Evolutionary conservation across 108 stramenopile species (phyloP).

Genomic region (Skeletonema menzelii): DNA sequence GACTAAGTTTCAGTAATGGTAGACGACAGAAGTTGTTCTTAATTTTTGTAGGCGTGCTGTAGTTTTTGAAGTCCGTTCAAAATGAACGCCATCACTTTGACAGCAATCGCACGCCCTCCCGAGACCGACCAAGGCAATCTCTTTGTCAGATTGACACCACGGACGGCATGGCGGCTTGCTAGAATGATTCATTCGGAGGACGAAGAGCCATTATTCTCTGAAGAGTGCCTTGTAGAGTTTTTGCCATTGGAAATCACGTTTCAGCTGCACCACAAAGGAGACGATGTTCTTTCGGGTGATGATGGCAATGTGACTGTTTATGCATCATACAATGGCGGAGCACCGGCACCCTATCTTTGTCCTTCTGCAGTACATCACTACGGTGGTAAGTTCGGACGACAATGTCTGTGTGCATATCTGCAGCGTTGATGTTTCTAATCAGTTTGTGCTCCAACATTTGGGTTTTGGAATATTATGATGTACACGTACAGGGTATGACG

Average conservation of each 20-base stretch:
- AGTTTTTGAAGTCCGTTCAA: not conserved
- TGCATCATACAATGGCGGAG: conserved; percentile 76
- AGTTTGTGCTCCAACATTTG: not conserved
- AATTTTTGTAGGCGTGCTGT: not conserved
- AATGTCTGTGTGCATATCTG: not conserved
- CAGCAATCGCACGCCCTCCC: conserved; percentile 29
- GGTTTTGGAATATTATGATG: not conserved
- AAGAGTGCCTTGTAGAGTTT: conserved; percentile 30
- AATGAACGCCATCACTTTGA: conserved; percentile 4
- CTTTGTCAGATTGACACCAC: conserved; percentile 22
- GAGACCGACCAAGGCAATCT: conserved; percentile 31
- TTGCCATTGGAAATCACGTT: conserved; percentile 42
- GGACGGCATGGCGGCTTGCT: conserved; percentile 25
- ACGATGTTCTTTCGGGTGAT: not conserved
- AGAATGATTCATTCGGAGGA: not conserved
- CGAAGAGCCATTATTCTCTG: not conserved
- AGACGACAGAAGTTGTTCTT: not conserved
- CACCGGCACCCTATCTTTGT: conserved; percentile 12
- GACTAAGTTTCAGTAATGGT: too few relatives aligned
- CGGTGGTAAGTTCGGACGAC: conserved; percentile 7
- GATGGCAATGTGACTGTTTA: conserved; percentile 34
- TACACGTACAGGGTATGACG: not conserved
- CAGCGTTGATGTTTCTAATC: not conserved
- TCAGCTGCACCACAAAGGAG: not conserved
- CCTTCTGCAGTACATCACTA: not conserved